A percentile compares a stretch with the other conserved stretches of the same genome.
These are phyloP conservation scores for Macrophomina phaseolina DNA, from an alignment of 2,329 filamentous ascomycete species.

Conservation along the genomic window DNA sequence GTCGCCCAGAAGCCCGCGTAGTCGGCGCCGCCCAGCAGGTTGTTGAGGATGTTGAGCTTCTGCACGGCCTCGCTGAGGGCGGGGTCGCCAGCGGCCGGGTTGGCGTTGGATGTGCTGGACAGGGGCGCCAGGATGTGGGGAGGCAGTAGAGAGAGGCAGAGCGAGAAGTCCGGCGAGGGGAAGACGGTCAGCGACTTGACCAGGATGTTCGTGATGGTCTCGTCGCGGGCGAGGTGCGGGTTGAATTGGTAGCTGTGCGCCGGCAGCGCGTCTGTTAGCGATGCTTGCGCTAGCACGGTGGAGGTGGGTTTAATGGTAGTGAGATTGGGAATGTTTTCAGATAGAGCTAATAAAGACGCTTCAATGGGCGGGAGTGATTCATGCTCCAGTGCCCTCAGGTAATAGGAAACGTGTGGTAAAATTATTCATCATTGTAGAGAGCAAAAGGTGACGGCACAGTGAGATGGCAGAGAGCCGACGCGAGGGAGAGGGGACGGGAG, in stretches of 20 bases:
- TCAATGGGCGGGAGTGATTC: conserved; percentile 67
- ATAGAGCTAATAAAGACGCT: conserved; percentile 76
- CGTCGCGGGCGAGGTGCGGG: conserved; percentile 94
- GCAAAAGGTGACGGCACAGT: conserved; percentile 25
- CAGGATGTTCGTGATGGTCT: conserved; percentile 98
- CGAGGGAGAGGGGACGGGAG: conserved; percentile 7
- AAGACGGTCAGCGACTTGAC: conserved; percentile 98
- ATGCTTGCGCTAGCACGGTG: conserved; percentile 1
- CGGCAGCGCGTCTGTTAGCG: conserved; percentile 24
- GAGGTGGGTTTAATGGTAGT: conserved; percentile 21
- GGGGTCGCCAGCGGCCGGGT: conserved; percentile 65
- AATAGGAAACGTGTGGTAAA: conserved; percentile 95
- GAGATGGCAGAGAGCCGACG: conserved; percentile 31
- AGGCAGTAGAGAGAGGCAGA: conserved; percentile 91
- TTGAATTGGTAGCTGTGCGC: conserved; percentile 93
- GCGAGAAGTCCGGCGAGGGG: conserved; percentile 92
- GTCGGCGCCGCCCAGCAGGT: conserved; percentile 85
- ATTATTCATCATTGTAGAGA: conserved; percentile 69
- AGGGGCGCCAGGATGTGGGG: conserved; percentile 74
- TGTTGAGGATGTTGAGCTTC: conserved; percentile 84
- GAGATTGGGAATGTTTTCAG: conserved; percentile 58
- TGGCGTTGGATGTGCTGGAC: conserved; percentile 54
- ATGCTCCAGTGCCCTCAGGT: conserved; percentile 73
- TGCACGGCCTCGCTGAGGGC: conserved; percentile 85
- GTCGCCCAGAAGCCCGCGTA: conserved; percentile 94